Evolutionary conservation across 768 basidiomycete genomes (phyloP).

Genomic region (Multifurca ochricompacta): DNA sequence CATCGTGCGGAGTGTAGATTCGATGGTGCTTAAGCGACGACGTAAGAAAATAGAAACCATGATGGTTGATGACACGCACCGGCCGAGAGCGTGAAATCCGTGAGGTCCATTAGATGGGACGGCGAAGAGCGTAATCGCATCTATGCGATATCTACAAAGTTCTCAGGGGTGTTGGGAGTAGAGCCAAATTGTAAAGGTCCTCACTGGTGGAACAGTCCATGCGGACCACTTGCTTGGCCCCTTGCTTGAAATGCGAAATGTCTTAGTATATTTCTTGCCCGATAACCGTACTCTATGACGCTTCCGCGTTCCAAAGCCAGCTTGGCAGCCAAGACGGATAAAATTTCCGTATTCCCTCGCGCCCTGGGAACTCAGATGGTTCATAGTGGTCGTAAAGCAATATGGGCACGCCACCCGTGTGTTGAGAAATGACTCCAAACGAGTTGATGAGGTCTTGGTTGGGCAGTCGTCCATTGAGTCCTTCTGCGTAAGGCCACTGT

Average conservation of each 20-base stretch:
- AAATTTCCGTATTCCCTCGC: conserved; percentile 24
- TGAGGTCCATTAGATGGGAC: conserved; percentile 86
- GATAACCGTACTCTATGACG: conserved; percentile 46
- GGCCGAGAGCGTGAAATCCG: conserved; percentile 89
- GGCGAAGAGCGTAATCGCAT: conserved; percentile 87
- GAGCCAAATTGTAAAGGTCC: conserved; percentile 20
- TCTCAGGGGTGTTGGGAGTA: not conserved
- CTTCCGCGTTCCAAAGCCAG: conserved; percentile 34
- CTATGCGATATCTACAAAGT: conserved; percentile 75
- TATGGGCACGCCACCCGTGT: conserved; percentile 69
- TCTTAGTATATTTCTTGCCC: conserved; percentile 57
- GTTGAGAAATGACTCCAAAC: conserved; percentile 59
- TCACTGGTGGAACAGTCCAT: conserved; percentile 84
- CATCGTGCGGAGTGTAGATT: conserved; percentile 81
- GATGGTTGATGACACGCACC: conserved; percentile 38
- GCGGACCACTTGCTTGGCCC: conserved; percentile 79
- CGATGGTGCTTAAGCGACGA: conserved; percentile 49
- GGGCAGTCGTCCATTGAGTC: conserved; percentile 87
- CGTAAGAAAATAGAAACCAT: not conserved
- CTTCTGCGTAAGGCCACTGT: conserved; percentile 48
- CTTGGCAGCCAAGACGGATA: conserved; percentile 42
- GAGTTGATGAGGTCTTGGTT: conserved; percentile 95
- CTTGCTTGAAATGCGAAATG: conserved; percentile 69
- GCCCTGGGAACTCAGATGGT: conserved; percentile 32
- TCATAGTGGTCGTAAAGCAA: conserved; percentile 75